Evolutionary conservation across 1,284 basidiomycete genomes (phyloP), one percentile per base, ranked within the genome.

Genomic region (Xerocomus amazonicus): DNA sequence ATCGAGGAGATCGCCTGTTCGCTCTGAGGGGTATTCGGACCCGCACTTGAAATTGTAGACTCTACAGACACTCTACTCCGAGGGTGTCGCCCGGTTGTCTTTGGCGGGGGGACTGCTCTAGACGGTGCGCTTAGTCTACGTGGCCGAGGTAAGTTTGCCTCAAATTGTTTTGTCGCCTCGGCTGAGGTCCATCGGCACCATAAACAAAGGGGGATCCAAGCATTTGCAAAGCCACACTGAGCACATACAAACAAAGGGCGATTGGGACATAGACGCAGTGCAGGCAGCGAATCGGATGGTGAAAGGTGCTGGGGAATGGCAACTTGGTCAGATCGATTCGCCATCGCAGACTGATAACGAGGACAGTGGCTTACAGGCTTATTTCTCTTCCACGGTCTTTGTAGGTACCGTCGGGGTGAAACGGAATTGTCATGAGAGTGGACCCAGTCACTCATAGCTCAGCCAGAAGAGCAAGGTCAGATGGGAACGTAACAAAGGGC

Each of bases 101-200:
- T 70, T 17, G 51, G 33, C 33, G 35, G 1, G 56, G 50, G 52
- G 3, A 42, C 58, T 52, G 61, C 59, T 41, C 67, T 61, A 29
- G 65, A 53, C 0, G 74, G 75, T 14, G 70, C 70, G 52, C 73
- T 77, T 47, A 72, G 52, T 50, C 71, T 62, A 46, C 73, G 70
- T 27, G 54, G 65, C 52, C 53, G 59, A 43, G 61, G 62, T 57
- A 60, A 63, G 48, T 60, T 67, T 28, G 60, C 52, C 52, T 73
- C 70, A 57, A 73, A 74, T 40, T 64, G 66, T 42, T 63, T 64
- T 55, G 67, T 65, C 6, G 71, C 70, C 43, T 68, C 70, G 41
- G 71, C 58, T 28, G 74, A 79, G 14, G 70, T 67, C 72, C 76
- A 73, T 53, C 70, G 62, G 61, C 81, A 83, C 78, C 79, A 83